phyloP scores from a whole-genome alignment of 805 yeast species.

The Kuraishia piskuri region DNA sequence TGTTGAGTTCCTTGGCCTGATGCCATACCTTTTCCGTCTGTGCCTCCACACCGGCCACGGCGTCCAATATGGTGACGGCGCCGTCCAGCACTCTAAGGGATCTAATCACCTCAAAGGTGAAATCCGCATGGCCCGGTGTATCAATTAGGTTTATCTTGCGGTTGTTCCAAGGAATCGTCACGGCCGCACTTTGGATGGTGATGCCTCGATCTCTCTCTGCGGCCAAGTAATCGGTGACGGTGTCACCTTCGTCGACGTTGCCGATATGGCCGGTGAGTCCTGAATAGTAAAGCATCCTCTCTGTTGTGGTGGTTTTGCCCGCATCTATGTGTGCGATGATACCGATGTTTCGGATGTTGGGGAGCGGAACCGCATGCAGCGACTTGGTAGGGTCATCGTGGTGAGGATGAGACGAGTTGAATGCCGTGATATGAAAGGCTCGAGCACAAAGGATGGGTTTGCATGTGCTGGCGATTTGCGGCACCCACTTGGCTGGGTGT shows the following conservation, averaged over 20 bases:
- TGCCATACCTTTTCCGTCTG: conserved; percentile 97
- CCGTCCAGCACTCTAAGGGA: conserved; percentile 91
- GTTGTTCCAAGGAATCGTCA: conserved; percentile 73
- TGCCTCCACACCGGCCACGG: conserved; percentile 97
- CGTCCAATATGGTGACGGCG: conserved; percentile 86
- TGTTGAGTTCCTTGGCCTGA: conserved; percentile 57
- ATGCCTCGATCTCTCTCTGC: conserved; percentile 91
- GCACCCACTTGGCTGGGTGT: neutral
- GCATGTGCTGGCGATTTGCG: neutral
- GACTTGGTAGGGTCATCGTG: neutral
- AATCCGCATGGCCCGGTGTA: conserved; percentile 98
- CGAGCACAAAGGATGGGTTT: neutral
- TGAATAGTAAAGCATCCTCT: conserved; percentile 84
- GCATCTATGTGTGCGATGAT: conserved; percentile 99
- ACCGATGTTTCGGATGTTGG: conserved; percentile 76
- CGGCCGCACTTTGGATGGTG: conserved; percentile 95
- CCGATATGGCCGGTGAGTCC: conserved; percentile 80
- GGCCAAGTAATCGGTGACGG: conserved; percentile 86
- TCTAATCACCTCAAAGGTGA: conserved; percentile 87
- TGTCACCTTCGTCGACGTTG: conserved; percentile 93
- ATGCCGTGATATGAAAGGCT: neutral
- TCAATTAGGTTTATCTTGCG: conserved; percentile 81
- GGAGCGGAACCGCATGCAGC: conserved; percentile 9
- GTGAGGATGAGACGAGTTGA: neutral
- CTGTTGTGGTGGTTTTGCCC: conserved; percentile 97